A percentile compares a stretch with the other conserved stretches of the same genome.
phyloP scores from a whole-genome alignment of 169 alveolate species.

The Cryptosporidium muris region DNA sequence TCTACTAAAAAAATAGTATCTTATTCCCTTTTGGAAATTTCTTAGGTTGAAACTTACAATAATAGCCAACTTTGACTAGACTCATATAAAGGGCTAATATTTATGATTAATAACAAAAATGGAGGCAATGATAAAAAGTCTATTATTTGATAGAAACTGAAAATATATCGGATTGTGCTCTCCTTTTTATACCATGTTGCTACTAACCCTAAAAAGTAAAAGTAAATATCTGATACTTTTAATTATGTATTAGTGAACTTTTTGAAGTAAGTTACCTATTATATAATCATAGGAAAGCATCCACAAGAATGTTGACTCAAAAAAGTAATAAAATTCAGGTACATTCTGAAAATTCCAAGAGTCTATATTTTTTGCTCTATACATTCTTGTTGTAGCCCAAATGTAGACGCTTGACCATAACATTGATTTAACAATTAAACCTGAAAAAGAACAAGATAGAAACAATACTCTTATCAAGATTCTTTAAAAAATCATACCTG shows the following conservation, averaged over 20 bases:
- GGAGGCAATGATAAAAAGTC: slow-evolving; percentile 52
- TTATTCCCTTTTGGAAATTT: slow-evolving; percentile 2
- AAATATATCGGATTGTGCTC: slow-evolving; percentile 24
- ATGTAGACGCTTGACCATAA: slow-evolving; percentile 75
- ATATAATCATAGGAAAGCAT: slow-evolving; percentile 73
- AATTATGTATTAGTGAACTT: not conserved
- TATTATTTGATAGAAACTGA: slow-evolving; percentile 24
- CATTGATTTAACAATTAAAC: slow-evolving; percentile 40
- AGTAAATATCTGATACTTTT: not conserved
- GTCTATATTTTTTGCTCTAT: slow-evolving; percentile 22
- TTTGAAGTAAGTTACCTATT: slow-evolving; percentile 7
- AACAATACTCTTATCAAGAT: not conserved
- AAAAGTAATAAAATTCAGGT: slow-evolving; percentile 69
- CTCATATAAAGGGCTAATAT: slow-evolving; percentile 30
- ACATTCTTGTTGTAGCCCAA: slow-evolving; percentile 75
- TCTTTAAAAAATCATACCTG: slow-evolving; percentile 1
- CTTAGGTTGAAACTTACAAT: slow-evolving; percentile 21
- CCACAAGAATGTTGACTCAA: slow-evolving; percentile 73
- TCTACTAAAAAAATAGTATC: not conserved
- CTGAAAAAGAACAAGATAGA: not conserved
- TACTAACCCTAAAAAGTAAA: slow-evolving; percentile 15
- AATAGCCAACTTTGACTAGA: slow-evolving; percentile 46
- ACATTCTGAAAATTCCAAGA: slow-evolving; percentile 65
- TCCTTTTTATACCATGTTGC: slow-evolving; percentile 49
- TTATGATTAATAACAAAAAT: slow-evolving; percentile 12